These are phyloP conservation scores for Larix kaempferi DNA, from an alignment of 75 land plant species.

Conservation along the genomic window DNA sequence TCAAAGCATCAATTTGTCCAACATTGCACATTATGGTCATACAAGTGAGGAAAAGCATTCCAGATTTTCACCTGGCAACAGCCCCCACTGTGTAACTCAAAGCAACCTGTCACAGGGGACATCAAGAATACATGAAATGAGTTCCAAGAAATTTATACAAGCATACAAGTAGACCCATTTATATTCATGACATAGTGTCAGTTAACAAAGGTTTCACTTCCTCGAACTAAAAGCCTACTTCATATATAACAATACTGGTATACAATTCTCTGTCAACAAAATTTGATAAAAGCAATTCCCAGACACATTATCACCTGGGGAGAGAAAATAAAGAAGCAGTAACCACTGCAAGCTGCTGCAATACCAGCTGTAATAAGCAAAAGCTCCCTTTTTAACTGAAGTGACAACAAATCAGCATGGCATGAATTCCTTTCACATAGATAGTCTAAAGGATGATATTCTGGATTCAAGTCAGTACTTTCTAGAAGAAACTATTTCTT, in stretches of 20 bases:
- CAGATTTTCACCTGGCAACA: constrained; percentile 50
- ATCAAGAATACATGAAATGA: constrained; percentile 6
- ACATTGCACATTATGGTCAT: constrained; percentile 5
- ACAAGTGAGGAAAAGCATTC: background rate
- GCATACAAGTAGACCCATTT: background rate
- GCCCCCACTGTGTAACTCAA: constrained; percentile 75
- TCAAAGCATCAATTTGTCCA: background rate
- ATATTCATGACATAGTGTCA: background rate
- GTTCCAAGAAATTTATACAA: background rate
- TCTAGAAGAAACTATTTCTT: background rate
- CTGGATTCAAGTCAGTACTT: background rate
- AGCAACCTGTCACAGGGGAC: constrained; percentile 51
- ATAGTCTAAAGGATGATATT: background rate
- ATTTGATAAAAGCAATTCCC: background rate
- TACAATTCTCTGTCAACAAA: background rate
- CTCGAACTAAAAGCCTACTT: background rate
- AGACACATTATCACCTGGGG: constrained; percentile 49
- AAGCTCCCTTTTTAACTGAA: constrained; percentile 83
- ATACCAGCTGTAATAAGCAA: constrained; percentile 65
- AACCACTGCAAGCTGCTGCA: constrained; percentile 67
- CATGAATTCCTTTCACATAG: background rate
- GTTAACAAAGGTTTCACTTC: background rate
- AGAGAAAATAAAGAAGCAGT: constrained; percentile 63
- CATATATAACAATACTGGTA: background rate
- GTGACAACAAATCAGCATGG: no score